These are phyloP conservation scores for Raffaelea albimanens DNA, from an alignment of 2,329 filamentous ascomycete species.

Conservation along the genomic window DNA sequence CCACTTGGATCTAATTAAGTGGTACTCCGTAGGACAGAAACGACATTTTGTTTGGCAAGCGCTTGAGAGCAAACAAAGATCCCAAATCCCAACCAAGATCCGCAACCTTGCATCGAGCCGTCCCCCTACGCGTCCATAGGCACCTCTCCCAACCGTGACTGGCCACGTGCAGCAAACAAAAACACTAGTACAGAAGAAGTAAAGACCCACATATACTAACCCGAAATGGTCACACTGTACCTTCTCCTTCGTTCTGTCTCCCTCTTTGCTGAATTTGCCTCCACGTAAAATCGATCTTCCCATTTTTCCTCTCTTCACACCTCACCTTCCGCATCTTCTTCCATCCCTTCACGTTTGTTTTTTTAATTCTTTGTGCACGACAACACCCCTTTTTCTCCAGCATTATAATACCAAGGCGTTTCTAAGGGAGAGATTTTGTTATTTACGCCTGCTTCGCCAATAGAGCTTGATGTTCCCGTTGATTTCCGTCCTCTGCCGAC, in stretches of 20 bases:
- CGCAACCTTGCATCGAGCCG: too few species aligned
- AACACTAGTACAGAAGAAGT: not conserved
- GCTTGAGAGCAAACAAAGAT: too few species aligned
- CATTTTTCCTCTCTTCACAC: not conserved
- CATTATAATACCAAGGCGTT: not conserved
- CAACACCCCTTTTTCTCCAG: not conserved
- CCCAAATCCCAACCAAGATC: too few species aligned
- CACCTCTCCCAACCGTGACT: slow-evolving; percentile 12
- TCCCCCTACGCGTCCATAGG: not conserved
- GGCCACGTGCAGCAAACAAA: slow-evolving; percentile 11
- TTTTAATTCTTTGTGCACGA: not conserved
- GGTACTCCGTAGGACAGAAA: too few species aligned
- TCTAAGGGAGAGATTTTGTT: not conserved
- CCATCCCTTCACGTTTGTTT: too few species aligned
- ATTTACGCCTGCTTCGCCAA: not conserved
- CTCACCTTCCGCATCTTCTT: not conserved
- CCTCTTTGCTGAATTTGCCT: slow-evolving; percentile 3
- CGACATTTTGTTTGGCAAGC: too few species aligned
- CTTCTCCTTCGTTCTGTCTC: slow-evolving; percentile 5
- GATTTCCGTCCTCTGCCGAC: too few species aligned
- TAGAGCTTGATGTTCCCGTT: not conserved
- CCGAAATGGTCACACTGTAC: not conserved
- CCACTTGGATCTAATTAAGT: too few species aligned
- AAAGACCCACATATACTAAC: not conserved
- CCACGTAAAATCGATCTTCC: slow-evolving; percentile 1